phyloP scores from a whole-genome alignment of 192 early-diverging fungal genomes.

The Thoreauomyces humboldtii region DNA sequence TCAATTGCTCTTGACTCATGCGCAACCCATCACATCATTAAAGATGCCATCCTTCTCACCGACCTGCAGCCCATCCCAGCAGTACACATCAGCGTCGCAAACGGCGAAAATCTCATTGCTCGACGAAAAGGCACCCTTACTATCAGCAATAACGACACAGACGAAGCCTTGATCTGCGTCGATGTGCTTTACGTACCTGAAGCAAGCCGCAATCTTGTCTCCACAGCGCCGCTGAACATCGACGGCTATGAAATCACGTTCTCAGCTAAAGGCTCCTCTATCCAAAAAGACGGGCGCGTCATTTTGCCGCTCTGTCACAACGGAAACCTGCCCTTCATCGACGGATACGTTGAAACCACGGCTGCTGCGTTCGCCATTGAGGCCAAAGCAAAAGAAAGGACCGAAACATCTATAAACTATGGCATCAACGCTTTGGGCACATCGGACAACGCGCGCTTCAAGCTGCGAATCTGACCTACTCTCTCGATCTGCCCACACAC shows the following conservation, averaged over 20 bases:
- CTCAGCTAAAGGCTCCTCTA: background rate
- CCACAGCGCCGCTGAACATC: background rate
- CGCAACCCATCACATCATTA: constrained; percentile 1
- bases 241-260: background rate
- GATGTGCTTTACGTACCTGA: background rate
- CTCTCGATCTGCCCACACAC: background rate
- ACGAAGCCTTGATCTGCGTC: background rate
- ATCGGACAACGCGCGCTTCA: background rate
- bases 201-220: background rate
- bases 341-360: background rate
- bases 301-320: background rate
- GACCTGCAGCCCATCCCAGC: background rate
- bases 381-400: background rate
- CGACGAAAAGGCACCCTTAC: background rate
- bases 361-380: background rate
- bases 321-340: background rate
- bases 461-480: background rate
- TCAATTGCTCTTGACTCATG: background rate
- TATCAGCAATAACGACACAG: background rate
- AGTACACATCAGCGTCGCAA: background rate
- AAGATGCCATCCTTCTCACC: background rate
- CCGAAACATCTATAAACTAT: background rate
- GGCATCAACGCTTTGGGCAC: background rate
- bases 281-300: background rate
- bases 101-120: background rate